Evolutionary conservation across 108 stramenopile species (phyloP), one percentile per base, ranked within the genome.

Genomic region (Nannochloropsis gaditana): DNA sequence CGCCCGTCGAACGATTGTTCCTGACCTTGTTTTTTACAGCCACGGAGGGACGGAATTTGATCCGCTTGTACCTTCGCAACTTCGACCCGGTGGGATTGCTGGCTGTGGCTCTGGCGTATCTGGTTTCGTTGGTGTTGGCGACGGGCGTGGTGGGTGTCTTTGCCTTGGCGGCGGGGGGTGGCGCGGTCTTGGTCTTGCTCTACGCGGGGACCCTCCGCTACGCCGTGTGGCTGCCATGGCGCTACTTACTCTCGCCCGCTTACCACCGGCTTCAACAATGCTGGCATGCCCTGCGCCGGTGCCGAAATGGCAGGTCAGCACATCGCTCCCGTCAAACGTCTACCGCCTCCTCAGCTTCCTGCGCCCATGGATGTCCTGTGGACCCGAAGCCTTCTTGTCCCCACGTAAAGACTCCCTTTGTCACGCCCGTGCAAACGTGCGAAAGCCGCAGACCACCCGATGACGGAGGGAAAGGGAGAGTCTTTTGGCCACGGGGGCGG

Each of bases 1-100:
- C 59, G 59, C 19, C 59, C 19, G 59, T n/a, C 19, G 59, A 73
- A n/a, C 59, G 59, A n/a, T 73, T 73, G 59, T 73, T 73, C n/a
- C n/a, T 73, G 59, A 73, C 59, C 15, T n/a, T 73, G 4, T 73
- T 73, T n/a, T 73, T 73, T 73, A 73, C 59, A 2, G 59, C 59
- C 59, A 73, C n/a, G 15, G 59, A 73, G 59, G 59, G 59, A n/a
- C 59, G 59, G 2, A 73, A 73, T n/a, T n/a, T 73, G 59, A n/a
- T 4, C n/a, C 15, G 15, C 19, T 73, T 73, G 59, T 73, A 73
- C 59, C 3, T 73, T 15, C 15, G n/a, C 15, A 73, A 73, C 59
- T 73, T 73, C 59, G 59, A 73, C 59, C 59, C 59, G 19, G n/a
- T 73, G 19, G 59, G 59, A 3, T n/a, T 73, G 15, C n/a, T 15